Evolutionary conservation across 2,329 filamentous ascomycete genomes (phyloP).

Genomic region (Apiospora koreana): DNA sequence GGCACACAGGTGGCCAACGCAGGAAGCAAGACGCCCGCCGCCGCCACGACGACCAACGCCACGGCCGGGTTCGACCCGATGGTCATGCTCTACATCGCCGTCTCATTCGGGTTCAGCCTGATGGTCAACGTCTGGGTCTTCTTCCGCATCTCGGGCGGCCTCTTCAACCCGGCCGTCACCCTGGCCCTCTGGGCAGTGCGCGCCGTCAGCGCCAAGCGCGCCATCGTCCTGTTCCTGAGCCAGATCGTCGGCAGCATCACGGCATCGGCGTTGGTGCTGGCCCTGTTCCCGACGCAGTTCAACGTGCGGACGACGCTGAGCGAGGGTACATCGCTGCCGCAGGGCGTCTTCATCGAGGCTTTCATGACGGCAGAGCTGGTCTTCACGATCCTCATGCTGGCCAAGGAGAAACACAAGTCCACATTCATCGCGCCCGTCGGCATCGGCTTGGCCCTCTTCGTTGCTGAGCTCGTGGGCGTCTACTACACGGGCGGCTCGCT

Average conservation of each 20-base stretch:
- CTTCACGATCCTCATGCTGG: slow-evolving; percentile 59
- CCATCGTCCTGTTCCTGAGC: slow-evolving; percentile 17
- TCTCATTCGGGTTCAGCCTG: slow-evolving; percentile 36
- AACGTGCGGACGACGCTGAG: slow-evolving; percentile 49
- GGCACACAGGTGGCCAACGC: slow-evolving; percentile 42
- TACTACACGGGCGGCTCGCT: slow-evolving; percentile 40
- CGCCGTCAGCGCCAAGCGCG: slow-evolving; percentile 16
- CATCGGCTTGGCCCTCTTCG: slow-evolving; percentile 63
- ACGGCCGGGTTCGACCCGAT: slow-evolving; percentile 17
- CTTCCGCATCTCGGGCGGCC: slow-evolving; percentile 34
- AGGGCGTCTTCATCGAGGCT: slow-evolving; percentile 57
- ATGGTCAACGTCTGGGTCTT: slow-evolving; percentile 41
- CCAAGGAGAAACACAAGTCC: slow-evolving; percentile 62
- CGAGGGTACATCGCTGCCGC: slow-evolving; percentile 42
- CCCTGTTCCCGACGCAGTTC: slow-evolving; percentile 46
- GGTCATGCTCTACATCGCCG: slow-evolving; percentile 33
- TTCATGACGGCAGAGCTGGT: slow-evolving; percentile 55
- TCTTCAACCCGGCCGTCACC: slow-evolving; percentile 23
- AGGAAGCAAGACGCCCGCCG: slow-evolving; percentile 16
- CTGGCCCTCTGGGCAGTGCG: slow-evolving; percentile 18
- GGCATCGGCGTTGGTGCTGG: slow-evolving; percentile 35
- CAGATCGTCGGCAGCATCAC: slow-evolving; percentile 20
- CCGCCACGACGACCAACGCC: slow-evolving; percentile 17
- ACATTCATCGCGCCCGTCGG: slow-evolving; percentile 64
- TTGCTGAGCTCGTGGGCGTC: slow-evolving; percentile 43